Base-by-base conservation (phyloP, 176 grass and related monocot genomes). In the Pharus latifolius region DNA sequence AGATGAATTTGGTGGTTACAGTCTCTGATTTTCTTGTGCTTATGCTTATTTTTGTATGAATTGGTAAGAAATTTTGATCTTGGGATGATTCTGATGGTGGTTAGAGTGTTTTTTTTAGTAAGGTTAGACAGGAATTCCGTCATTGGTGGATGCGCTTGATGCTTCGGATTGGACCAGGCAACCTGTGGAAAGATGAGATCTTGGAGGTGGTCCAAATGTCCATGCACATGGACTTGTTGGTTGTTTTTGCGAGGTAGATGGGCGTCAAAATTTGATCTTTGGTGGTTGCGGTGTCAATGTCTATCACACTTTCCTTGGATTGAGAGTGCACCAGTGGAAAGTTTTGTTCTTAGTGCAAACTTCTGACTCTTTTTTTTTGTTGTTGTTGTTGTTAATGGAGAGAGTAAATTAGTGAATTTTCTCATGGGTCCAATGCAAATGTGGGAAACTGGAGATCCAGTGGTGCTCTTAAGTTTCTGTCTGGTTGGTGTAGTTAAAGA, bases 201-300 rank as follows among this genome's bases (percentile, higher is more conserved):
- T 73, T 80, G 10, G 14, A 59, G 27, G 23, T 47, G 47, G 49
- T 42, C 68, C 68, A 73, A 38, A 65, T 80, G 49, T 57, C 69
- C 30, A 48, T n/a, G n/a, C n/a, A n/a, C n/a, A n/a, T n/a, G n/a
- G n/a, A n/a, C n/a, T n/a, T n/a, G n/a, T 65, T 65, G 17, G 29
- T 35, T 73, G 40, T 73, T 47, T 65, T 37, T 54, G 37, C 27
- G 19, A 8, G 48, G 28, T 56, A 38, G 49, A 65, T 48, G 59
- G 6, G 23, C 27, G 23, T 13, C 10, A 63, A 24, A 25, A 65
- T 61, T 81, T 45, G 60, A 48, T 59, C 42, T 64, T 56, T 31
- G 50, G 42, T 32, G n/a, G 70, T 59, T 67, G 24, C 16, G 52
- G 24, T 58, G 32, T 74, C 78, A 46, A 37, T 37, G 51, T 55